Base-by-base conservation (phyloP, 352 stramenopile species). In the Plasmopara muralis region DNA sequence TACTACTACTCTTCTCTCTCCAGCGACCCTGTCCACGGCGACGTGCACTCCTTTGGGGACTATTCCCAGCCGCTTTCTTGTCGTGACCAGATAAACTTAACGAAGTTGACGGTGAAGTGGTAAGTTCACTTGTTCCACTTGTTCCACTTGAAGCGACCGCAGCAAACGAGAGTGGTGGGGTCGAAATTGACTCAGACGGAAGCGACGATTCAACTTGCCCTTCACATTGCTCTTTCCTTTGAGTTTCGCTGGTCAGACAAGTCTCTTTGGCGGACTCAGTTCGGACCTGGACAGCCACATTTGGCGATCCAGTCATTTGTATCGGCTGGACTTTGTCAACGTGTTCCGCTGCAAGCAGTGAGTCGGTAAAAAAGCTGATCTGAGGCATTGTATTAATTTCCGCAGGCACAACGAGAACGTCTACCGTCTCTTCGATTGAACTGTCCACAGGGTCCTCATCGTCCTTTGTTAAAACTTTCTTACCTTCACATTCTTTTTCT, bases 311-410 rank as follows among this genome's bases (percentile, higher is more conserved):
- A 9, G 15, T 25, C 46, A 18, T 16, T 38, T 42, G 43, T 25
- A 13, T 60, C 50, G 25, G 28, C 25, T 51, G n/a, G 5, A 20
- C 18, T 25, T n/a, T 64, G 20, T 25, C 20, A 25, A 25, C 33
- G 3, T 67, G 47, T 8, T 69, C 46, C 9, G 50, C 31, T 16
- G 85, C 76, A 0, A 89, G 41, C 35, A 82, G 67, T 9, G 80
- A 86, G n/a, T 93, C 83, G 0, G 83, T 87, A 40, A 93, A 90
- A 54, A 93, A 93, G 50, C 87, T 93, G 54, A 93, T 89, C 28
- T 88, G 59, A 6, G 82, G 77, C 53, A 87, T 57, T 16, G 69
- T 64, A 15, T 85, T 70, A 9, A 68, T 69, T 42, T 65, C 43
- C 8, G 55, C 60, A 25, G 55, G 47, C 10, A 79, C 52, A 2